A percentile compares a stretch with the other conserved stretches of the same genome.
These are phyloP conservation scores for Aspergillus versicolor DNA, from an alignment of 2,329 filamentous ascomycete genomes.

Conservation along the genomic window DNA sequence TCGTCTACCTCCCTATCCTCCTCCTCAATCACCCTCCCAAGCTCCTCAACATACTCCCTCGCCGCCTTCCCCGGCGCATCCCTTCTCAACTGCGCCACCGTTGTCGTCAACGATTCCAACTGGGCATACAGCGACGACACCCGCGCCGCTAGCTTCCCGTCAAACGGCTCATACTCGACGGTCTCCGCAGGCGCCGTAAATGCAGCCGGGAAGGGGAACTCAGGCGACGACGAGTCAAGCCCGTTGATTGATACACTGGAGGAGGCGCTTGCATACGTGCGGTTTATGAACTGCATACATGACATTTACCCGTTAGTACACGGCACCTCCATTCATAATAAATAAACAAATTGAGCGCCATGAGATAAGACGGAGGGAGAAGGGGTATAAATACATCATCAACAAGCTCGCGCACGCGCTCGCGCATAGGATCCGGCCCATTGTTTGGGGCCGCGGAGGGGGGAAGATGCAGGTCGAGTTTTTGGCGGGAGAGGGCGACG, in stretches of 20 bases:
- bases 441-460: conserved; percentile 42
- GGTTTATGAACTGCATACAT: conserved; percentile 40
- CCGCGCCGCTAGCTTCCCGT: conserved; percentile 42
- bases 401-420: conserved; percentile 43
- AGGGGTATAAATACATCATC: conserved; percentile 32
- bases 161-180: conserved; percentile 50
- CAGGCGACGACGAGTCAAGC: conserved; percentile 37
- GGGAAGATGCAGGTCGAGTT: conserved; percentile 50
- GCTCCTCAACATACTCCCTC: conserved; percentile 34
- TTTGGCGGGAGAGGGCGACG: conserved; percentile 44
- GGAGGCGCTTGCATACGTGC: conserved; percentile 45
- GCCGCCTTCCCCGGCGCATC: conserved; percentile 46
- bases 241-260: conserved; percentile 50
- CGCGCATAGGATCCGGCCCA: conserved; percentile 43
- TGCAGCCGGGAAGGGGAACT: conserved; percentile 32
- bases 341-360: background rate
- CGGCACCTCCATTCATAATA: background rate
- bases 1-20: conserved; percentile 51
- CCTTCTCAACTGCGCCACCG: conserved; percentile 46
- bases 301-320: background rate
- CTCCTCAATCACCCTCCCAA: conserved; percentile 35
- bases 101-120: conserved; percentile 48
- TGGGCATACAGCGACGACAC: conserved; percentile 48
- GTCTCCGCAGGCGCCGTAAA: conserved; percentile 40
- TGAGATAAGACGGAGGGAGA: background rate